These are phyloP conservation scores for Trametes sanguinea DNA, from an alignment of 768 basidiomycete species.

Conservation along the genomic window DNA sequence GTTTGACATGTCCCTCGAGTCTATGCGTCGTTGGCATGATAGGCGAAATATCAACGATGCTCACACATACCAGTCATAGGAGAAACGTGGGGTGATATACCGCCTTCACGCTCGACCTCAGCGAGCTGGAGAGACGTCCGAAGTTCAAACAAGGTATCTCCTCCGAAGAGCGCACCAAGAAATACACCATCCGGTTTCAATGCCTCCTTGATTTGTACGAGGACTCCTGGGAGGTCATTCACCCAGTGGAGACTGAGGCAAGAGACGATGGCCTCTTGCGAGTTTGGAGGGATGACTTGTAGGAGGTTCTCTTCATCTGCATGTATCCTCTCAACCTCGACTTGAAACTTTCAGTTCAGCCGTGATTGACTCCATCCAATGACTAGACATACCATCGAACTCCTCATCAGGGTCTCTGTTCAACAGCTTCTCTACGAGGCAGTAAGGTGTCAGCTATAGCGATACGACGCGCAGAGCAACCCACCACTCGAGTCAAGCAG, in stretches of 20 bases:
- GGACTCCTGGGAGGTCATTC: constrained; percentile 89
- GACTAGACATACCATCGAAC: constrained; percentile 65
- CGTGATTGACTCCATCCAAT: constrained; percentile 2
- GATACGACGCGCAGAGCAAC: not conserved
- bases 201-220: constrained; percentile 85
- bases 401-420: constrained; percentile 75
- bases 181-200: constrained; percentile 92
- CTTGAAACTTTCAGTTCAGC: constrained; percentile 41
- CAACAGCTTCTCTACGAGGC: constrained; percentile 59
- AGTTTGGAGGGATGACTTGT: constrained; percentile 60
- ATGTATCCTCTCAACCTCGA: constrained; percentile 73
- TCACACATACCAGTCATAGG: constrained; percentile 87
- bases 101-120: constrained; percentile 91
- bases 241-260: constrained; percentile 95
- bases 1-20: constrained; percentile 91
- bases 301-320: constrained; percentile 86
- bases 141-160: constrained; percentile 94
- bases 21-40: constrained; percentile 40
- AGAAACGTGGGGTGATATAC: constrained; percentile 93
- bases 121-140: constrained; percentile 94
- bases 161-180: constrained; percentile 91
- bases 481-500: constrained; percentile 90
- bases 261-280: constrained; percentile 90
- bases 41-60: not conserved
- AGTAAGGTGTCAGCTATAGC: constrained; percentile 3